Evolutionary conservation across 2,329 filamentous ascomycete genomes (phyloP).

Genomic region (Parastagonospora avenae): DNA sequence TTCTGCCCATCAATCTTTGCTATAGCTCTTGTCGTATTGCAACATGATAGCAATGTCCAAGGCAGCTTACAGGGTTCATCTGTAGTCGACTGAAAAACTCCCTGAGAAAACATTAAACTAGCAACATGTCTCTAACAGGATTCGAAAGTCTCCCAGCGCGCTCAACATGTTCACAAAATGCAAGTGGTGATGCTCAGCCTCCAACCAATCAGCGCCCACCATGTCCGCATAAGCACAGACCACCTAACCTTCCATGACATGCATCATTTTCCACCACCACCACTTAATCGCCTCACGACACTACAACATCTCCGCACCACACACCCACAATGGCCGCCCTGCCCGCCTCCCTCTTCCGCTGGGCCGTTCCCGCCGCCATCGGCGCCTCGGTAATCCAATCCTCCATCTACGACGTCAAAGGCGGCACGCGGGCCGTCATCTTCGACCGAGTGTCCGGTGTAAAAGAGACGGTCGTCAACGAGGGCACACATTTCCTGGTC

Average conservation of each 20-base stretch:
- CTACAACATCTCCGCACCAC: conserved; percentile 16
- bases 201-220: conserved; percentile 19
- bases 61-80: too few relatives aligned
- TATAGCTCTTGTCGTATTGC: too few relatives aligned
- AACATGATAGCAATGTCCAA: too few relatives aligned
- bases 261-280: conserved; percentile 4
- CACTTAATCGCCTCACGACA: conserved; percentile 8
- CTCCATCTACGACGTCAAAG: conserved; percentile 95
- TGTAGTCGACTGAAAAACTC: too few relatives aligned
- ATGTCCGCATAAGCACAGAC: conserved; percentile 19
- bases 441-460: conserved; percentile 94
- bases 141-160: background rate
- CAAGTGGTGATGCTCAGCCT: background rate
- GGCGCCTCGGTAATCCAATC: conserved; percentile 72
- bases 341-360: conserved; percentile 47
- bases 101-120: too few relatives aligned
- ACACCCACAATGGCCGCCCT: conserved; percentile 38
- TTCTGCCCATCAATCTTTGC: too few relatives aligned
- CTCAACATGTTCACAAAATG: background rate
- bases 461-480: conserved; percentile 88
- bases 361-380: conserved; percentile 74
- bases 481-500: conserved; percentile 95
- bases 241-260: conserved; percentile 12
- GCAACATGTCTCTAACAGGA: too few relatives aligned
- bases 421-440: conserved; percentile 93